These are phyloP conservation scores for Cercospora zeina DNA, from an alignment of 2,329 filamentous ascomycete species.

Conservation along the genomic window DNA sequence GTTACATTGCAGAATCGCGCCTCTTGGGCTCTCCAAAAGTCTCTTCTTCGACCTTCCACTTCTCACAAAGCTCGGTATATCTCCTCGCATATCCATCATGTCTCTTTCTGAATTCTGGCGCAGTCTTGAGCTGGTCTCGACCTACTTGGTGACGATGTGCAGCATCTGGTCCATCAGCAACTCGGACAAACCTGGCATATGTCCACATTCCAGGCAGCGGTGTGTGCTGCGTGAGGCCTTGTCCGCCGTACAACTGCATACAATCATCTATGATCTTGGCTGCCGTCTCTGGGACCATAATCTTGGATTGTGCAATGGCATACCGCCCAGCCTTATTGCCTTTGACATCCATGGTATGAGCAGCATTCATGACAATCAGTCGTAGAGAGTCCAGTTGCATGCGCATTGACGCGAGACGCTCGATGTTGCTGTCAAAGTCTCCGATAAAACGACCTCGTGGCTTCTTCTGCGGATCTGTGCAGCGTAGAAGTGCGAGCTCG, in stretches of 20 bases:
- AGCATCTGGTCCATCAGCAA: slow-evolving; percentile 82
- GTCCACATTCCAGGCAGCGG: slow-evolving; percentile 65
- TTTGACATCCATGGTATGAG: slow-evolving; percentile 84
- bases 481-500: slow-evolving; percentile 87
- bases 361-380: slow-evolving; percentile 85
- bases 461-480: slow-evolving; percentile 86
- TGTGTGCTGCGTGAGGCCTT: slow-evolving; percentile 89
- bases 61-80: slow-evolving; percentile 41
- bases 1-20: not conserved
- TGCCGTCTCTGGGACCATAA: slow-evolving; percentile 77
- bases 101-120: slow-evolving; percentile 56
- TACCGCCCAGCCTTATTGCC: slow-evolving; percentile 83
- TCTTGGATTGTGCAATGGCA: slow-evolving; percentile 92
- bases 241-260: slow-evolving; percentile 85
- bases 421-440: slow-evolving; percentile 88
- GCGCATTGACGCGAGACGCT: slow-evolving; percentile 86
- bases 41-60: slow-evolving; percentile 64
- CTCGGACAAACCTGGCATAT: slow-evolving; percentile 36
- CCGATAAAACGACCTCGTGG: slow-evolving; percentile 82
- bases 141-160: slow-evolving; percentile 83
- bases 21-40: slow-evolving; percentile 52
- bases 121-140: slow-evolving; percentile 72
- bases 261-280: slow-evolving; percentile 89
- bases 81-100: slow-evolving; percentile 62
- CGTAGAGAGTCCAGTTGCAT: slow-evolving; percentile 91